A percentile compares a stretch with the other conserved stretches of the same genome.
Conservation (phyloP, 2,329 filamentous ascomycete species). For the Xylaria sp. region DNA sequence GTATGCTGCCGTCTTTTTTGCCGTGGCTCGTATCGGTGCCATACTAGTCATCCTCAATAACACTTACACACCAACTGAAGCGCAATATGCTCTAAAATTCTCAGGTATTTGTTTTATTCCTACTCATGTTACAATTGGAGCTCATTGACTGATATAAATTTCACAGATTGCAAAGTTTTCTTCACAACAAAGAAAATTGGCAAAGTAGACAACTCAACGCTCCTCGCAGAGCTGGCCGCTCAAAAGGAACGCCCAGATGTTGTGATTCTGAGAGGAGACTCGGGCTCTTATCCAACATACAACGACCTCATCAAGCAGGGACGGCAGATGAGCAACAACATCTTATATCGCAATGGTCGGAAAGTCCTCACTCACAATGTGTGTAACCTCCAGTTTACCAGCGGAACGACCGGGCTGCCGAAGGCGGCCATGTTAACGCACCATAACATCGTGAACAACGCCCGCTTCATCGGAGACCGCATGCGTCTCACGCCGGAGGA, state of each 20-base stretch:
- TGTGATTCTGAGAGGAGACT: constrained; percentile 68
- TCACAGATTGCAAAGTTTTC: constrained; percentile 75
- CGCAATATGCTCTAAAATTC: constrained; percentile 76
- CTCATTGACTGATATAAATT: not conserved
- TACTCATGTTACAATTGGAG: not conserved
- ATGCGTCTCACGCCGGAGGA: constrained; percentile 76
- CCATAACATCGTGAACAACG: constrained; percentile 73
- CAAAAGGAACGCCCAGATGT: constrained; percentile 61
- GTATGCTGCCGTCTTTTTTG: constrained; percentile 82
- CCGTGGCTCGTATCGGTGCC: constrained; percentile 72
- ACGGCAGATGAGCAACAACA: constrained; percentile 58
- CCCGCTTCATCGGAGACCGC: constrained; percentile 77
- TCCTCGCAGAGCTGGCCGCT: constrained; percentile 65
- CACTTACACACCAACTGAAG: constrained; percentile 80
- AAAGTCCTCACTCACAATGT: constrained; percentile 73
- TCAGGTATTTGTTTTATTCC: constrained; percentile 63
- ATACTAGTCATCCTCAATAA: constrained; percentile 84
- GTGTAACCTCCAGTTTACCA: constrained; percentile 80
- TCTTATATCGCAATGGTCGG: constrained; percentile 63
- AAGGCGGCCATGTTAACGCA: constrained; percentile 82
- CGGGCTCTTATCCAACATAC: constrained; percentile 69
- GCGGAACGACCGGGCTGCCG: constrained; percentile 77
- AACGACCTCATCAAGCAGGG: constrained; percentile 66
- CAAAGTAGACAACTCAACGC: constrained; percentile 68
- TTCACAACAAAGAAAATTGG: constrained; percentile 79